Evolutionary conservation across 331 rosid species (phyloP), one percentile per base, ranked within the genome.

Genomic region (Acacia concinna): DNA sequence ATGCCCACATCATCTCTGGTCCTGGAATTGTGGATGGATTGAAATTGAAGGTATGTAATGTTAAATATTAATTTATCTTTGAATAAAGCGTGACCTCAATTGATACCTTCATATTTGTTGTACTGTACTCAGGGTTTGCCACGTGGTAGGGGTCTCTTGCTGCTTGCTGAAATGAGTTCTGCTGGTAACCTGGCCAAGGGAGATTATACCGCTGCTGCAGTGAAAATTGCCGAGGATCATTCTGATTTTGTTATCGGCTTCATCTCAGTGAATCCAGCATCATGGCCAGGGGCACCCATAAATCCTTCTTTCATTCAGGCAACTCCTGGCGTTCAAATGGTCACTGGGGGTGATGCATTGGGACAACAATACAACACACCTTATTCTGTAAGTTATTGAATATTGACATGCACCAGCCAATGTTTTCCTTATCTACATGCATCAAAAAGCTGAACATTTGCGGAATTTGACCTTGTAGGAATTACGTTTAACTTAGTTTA

Each of bases 341-440:
- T 85, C 43, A 81, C 77, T 0, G 97, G 97, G 27, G 96, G 96
- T 34, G 98, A 94, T 84, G 89, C 81, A 74, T 90, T 92, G 38
- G 98, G 98, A 73, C 97, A 94, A 86, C 97, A 90, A 86, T 94
- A 94, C 79, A 92, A 91, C 76, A 91, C 97, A 75, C 98, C 97
- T 9, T 68, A 82, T 75, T 92, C 97, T 18, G 97, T 94, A 86
- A 87, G 98, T 81, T 65, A 82, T 47, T 67, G 21, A 75, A 44
- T 56, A 2, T 40, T 78, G 28, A 20, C 3, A 25, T 49, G 28
- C 28, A 59, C 21, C 51, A 71, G 47, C 77, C 65, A 51, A 23
- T 51, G 20, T 18, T 11, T 32, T 51, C 10, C 12, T 0, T 51
- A n/a, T 72, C 20, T 49, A 2, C 21, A 27, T 67, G 40, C 44